A percentile compares a stretch with the other conserved stretches of the same genome.
phyloP scores from a whole-genome alignment of 306 rosid species.

The Castanea sativa region DNA sequence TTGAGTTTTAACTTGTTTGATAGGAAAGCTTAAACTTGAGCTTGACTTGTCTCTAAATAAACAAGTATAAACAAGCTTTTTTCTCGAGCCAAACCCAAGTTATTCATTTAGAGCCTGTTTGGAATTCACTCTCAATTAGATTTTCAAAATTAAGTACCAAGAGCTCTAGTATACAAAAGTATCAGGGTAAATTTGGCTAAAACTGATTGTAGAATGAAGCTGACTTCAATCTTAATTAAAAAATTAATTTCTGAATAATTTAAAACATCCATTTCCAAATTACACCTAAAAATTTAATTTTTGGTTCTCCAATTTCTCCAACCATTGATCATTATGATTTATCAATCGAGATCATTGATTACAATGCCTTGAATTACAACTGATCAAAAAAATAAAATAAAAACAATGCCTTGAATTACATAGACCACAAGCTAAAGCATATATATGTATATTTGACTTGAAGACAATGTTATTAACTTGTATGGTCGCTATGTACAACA shows the following conservation, averaged over 20 bases:
- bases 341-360: background rate
- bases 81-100: no score
- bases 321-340: background rate
- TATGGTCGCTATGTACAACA: constrained; percentile 82
- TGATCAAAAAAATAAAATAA: background rate
- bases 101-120: no score
- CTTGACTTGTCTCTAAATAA: no score
- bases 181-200: background rate
- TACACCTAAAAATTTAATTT: background rate
- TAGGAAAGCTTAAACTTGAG: no score
- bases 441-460: background rate
- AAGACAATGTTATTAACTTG: constrained; percentile 40
- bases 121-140: no score
- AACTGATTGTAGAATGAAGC: background rate
- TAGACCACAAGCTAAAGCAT: background rate
- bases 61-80: no score
- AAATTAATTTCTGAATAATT: no score
- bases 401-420: background rate
- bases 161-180: background rate
- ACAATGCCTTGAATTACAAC: background rate
- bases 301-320: background rate
- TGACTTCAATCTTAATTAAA: background rate
- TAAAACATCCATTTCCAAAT: background rate
- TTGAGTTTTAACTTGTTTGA: no score
- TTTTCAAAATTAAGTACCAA: no score